A percentile compares a stretch with the other conserved stretches of the same genome.
phyloP scores from a whole-genome alignment of 2,329 filamentous ascomycete species.

The Hypocreales sp. region DNA sequence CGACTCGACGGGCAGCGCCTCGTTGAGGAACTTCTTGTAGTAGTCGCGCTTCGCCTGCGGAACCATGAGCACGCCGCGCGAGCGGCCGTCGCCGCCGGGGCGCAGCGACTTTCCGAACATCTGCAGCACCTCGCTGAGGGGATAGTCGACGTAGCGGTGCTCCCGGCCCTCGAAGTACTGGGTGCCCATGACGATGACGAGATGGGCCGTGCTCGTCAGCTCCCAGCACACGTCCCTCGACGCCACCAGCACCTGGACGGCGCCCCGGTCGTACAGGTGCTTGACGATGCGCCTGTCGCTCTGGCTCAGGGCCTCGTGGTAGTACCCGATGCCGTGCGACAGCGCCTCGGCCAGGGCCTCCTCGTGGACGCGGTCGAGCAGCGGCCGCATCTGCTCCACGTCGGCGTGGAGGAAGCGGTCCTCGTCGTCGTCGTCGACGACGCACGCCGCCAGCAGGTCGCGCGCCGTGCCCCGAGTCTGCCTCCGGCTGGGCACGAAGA shows the following conservation, averaged over 20 bases:
- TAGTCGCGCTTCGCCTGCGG: conserved; percentile 90
- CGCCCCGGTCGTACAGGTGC: conserved; percentile 77
- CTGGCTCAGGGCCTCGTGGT: conserved; percentile 79
- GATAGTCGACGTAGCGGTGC: conserved; percentile 94
- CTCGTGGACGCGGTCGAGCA: conserved; percentile 74
- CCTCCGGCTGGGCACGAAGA: conserved; percentile 89
- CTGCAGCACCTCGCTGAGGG: conserved; percentile 82
- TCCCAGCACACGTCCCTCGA: conserved; percentile 93
- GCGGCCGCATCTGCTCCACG: conserved; percentile 62
- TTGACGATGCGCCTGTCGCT: conserved; percentile 91
- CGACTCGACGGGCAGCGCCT: conserved; percentile 89
- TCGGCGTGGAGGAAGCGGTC: conserved; percentile 86
- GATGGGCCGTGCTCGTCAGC: conserved; percentile 69
- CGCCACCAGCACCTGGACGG: conserved; percentile 67
- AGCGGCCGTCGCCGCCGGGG: conserved; percentile 61
- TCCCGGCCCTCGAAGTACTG: conserved; percentile 95
- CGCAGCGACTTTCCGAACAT: conserved; percentile 94
- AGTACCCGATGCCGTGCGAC: conserved; percentile 90
- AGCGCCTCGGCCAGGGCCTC: conserved; percentile 76
- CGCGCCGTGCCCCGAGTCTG: conserved; percentile 78
- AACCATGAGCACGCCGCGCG: conserved; percentile 91
- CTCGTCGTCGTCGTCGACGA: conserved; percentile 81
- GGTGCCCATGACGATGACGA: conserved; percentile 94
- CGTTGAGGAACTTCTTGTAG: conserved; percentile 97
- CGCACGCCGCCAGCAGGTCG: conserved; percentile 75